Percentiles rank a stretch among this genome's conserved stretches.
Conservation (phyloP, 2,329 filamentous ascomycete species). For the Endothia cerciana region DNA sequence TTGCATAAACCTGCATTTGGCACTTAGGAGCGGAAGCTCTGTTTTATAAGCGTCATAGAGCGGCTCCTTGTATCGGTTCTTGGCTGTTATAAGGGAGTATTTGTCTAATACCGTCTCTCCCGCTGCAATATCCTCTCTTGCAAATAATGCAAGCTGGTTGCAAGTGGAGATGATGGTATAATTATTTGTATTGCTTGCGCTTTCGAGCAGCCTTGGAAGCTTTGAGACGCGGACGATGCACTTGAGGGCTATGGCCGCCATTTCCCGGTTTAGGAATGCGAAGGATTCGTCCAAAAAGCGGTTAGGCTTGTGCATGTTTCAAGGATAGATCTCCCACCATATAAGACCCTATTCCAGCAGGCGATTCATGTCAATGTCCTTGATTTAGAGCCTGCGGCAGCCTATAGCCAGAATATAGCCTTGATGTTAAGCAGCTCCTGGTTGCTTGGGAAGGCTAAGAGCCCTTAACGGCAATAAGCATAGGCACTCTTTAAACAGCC, state of each 20-base stretch:
- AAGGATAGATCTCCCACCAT: slow-evolving; percentile 71
- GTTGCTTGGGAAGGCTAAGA: slow-evolving; percentile 58
- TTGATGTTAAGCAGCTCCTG: slow-evolving; percentile 58
- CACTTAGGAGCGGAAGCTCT: slow-evolving; percentile 65
- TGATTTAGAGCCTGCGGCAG: slow-evolving; percentile 50
- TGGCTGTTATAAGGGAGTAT: slow-evolving; percentile 84
- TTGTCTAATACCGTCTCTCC: slow-evolving; percentile 80
- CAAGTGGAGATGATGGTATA: slow-evolving; percentile 61
- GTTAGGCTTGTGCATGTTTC: slow-evolving; percentile 71
- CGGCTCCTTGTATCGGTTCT: slow-evolving; percentile 83
- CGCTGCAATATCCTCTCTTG: slow-evolving; percentile 75
- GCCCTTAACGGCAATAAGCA: slow-evolving; percentile 66
- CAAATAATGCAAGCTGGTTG: slow-evolving; percentile 87
- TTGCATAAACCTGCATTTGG: slow-evolving; percentile 51
- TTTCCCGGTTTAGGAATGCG: slow-evolving; percentile 69
- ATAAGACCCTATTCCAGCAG: slow-evolving; percentile 73
- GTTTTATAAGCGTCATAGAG: slow-evolving; percentile 89
- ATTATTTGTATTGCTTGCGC: slow-evolving; percentile 53
- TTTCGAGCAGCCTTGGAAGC: slow-evolving; percentile 71
- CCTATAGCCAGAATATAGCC: slow-evolving; percentile 58
- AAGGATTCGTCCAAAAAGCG: slow-evolving; percentile 72
- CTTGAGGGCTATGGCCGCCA: slow-evolving; percentile 74
- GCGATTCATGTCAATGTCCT: slow-evolving; percentile 53
- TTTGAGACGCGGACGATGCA: slow-evolving; percentile 78
- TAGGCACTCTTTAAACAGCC: slow-evolving; percentile 71